phyloP scores from a whole-genome alignment of 75 land plant species.

The Cupressus sempervirens region DNA sequence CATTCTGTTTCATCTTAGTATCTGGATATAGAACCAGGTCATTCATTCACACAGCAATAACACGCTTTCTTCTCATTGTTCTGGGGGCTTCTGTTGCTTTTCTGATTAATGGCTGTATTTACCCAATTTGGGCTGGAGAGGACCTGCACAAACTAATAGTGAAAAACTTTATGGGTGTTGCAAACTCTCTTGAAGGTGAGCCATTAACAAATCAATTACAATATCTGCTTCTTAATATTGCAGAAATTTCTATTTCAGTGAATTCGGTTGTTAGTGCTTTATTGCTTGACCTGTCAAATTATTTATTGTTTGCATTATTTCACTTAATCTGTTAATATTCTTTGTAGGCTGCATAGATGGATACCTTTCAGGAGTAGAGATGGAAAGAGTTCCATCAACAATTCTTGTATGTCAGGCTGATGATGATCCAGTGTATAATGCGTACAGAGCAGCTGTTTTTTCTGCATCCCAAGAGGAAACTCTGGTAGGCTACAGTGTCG shows the following conservation, averaged over 20 bases:
- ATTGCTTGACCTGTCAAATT: background rate
- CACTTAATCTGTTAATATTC: background rate
- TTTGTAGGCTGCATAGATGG: conserved; percentile 60
- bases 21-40: conserved; percentile 59
- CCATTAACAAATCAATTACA: background rate
- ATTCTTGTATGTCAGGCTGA: conserved; percentile 54
- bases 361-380: conserved; percentile 59
- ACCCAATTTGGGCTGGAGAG: conserved; percentile 88
- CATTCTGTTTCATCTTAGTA: conserved; percentile 68
- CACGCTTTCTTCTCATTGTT: conserved; percentile 59
- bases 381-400: conserved; percentile 54
- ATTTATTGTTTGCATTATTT: background rate
- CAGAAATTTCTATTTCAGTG: no score
- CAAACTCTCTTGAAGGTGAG: conserved; percentile 67
- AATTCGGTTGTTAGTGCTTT: background rate
- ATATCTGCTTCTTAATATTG: background rate
- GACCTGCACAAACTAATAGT: conserved; percentile 64
- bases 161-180: conserved; percentile 56
- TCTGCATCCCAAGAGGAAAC: conserved; percentile 60
- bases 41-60: conserved; percentile 51
- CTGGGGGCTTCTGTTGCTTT: conserved; percentile 63
- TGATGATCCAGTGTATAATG: conserved; percentile 64
- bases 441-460: conserved; percentile 59
- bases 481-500: conserved; percentile 35
- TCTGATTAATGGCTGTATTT: conserved; percentile 53